phyloP scores from a whole-genome alignment of 257 asterid species.

The Solanum medicagineum region DNA sequence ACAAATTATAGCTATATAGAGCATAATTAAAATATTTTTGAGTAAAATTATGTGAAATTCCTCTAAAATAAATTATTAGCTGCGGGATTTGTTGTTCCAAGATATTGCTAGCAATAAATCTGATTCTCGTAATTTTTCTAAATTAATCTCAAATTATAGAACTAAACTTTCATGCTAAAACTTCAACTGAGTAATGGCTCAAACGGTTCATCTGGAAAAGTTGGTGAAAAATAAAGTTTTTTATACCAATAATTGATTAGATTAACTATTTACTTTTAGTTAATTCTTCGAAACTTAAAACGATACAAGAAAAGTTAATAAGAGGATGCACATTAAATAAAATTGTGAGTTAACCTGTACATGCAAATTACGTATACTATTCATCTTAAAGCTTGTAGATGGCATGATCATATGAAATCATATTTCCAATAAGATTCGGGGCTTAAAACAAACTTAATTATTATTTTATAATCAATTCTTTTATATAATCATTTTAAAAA shows the following conservation, averaged over 20 bases:
- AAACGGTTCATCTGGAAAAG: not conserved
- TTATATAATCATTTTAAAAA: not conserved
- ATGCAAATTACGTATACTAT: too few species aligned
- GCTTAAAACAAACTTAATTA: too few species aligned
- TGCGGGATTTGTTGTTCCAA: not conserved
- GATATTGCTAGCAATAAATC: not conserved
- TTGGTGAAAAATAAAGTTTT: not conserved
- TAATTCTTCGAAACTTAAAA: not conserved
- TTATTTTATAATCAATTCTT: too few species aligned
- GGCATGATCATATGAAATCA: too few species aligned
- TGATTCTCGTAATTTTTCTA: not conserved
- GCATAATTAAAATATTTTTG: too few species aligned
- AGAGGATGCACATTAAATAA: not conserved
- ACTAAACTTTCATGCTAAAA: not conserved
- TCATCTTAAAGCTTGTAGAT: too few species aligned
- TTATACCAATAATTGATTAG: too few species aligned
- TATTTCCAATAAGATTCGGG: too few species aligned
- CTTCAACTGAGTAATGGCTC: not conserved
- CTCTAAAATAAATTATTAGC: not conserved
- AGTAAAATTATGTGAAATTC: too few species aligned
- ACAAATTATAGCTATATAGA: too few species aligned
- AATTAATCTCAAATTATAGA: not conserved
- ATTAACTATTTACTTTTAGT: not conserved
- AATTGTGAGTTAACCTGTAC: not conserved
- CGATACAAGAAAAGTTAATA: not conserved